These are phyloP conservation scores for Solanum sparsipilum DNA, from an alignment of 257 asterid genomes.

Conservation along the genomic window DNA sequence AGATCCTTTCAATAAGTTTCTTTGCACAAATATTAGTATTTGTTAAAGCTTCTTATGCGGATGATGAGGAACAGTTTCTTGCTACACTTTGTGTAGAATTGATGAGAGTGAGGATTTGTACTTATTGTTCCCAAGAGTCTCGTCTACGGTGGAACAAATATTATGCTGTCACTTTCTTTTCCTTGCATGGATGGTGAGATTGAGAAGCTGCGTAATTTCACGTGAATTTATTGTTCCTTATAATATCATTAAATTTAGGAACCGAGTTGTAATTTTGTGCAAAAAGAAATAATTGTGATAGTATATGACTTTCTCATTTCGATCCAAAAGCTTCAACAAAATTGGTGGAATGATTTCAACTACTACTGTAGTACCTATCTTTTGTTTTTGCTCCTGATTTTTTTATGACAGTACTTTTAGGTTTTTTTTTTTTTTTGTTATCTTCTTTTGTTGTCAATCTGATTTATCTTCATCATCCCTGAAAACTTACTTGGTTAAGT, in stretches of 20 bases:
- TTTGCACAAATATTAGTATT: background rate
- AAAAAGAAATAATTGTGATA: background rate
- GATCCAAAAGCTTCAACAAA: background rate
- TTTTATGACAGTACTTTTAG: background rate
- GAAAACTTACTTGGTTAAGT: background rate
- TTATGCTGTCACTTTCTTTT: background rate
- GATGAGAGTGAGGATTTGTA: background rate
- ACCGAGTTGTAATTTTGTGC: background rate
- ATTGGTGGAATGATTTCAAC: background rate
- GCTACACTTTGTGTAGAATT: background rate
- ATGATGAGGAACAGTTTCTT: background rate
- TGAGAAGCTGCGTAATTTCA: background rate
- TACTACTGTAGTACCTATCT: background rate
- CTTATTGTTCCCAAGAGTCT: background rate
- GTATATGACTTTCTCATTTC: background rate
- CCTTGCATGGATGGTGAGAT: background rate
- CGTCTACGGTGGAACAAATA: background rate
- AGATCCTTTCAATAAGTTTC: background rate
- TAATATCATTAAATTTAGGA: background rate
- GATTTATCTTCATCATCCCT: background rate
- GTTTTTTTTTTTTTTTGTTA: background rate
- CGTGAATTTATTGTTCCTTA: background rate
- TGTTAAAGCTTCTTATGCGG: background rate
- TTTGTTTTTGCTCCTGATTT: background rate
- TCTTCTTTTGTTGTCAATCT: background rate